phyloP scores from a whole-genome alignment of 1,284 basidiomycete species.

The Pseudozyma flocculosa region DNA sequence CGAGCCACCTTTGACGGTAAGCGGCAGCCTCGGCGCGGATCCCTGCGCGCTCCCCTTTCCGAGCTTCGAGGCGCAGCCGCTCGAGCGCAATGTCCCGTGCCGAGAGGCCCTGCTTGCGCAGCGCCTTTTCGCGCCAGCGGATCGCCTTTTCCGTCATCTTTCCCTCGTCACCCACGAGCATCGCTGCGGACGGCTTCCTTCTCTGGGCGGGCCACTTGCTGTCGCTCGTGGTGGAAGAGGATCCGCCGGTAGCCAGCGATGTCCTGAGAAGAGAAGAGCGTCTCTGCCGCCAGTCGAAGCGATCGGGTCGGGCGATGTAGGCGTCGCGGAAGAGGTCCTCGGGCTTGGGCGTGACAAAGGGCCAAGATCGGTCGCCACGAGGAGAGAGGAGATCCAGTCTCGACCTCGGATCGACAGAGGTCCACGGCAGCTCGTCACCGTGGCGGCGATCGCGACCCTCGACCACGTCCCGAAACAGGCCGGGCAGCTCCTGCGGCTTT shows the following conservation, averaged over 20 bases:
- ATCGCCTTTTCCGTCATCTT: slow-evolving; percentile 25
- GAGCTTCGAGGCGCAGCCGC: not conserved
- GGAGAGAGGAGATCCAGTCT: no score
- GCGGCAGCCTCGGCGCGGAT: slow-evolving; percentile 14
- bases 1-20: slow-evolving; percentile 38
- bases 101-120: not conserved
- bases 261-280: not conserved
- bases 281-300: slow-evolving; percentile 31
- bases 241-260: no score
- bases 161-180: slow-evolving; percentile 22
- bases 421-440: no score
- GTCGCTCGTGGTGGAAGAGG: not conserved
- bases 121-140: slow-evolving; percentile 15
- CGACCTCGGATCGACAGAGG: no score
- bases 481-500: no score
- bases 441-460: no score
- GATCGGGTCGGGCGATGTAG: slow-evolving; percentile 26
- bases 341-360: slow-evolving; percentile 17
- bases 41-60: no score
- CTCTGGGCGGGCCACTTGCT: slow-evolving; percentile 8
- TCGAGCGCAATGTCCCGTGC: not conserved
- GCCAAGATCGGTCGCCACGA: not conserved
- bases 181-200: slow-evolving; percentile 16
- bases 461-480: no score
- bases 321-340: slow-evolving; percentile 30